Percentiles rank a stretch among this genome's conserved stretches.
Evolutionary conservation across 148 eudicot species (phyloP).

Genomic region (Silene latifolia): DNA sequence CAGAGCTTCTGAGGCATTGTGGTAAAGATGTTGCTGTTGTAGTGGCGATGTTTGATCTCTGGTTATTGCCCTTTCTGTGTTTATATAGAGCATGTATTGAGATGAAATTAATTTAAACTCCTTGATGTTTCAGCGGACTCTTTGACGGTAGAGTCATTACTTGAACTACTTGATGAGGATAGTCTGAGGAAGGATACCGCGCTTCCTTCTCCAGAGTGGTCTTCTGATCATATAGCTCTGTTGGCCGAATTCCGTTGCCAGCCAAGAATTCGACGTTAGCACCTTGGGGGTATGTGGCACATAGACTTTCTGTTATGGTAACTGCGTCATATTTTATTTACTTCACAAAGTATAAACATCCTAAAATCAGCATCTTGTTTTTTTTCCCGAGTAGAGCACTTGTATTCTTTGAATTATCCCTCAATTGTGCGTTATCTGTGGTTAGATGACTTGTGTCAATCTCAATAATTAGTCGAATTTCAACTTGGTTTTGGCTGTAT

Average conservation of each 20-base stretch:
- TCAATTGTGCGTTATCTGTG: too few relatives aligned
- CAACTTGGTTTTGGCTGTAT: too few relatives aligned
- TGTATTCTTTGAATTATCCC: too few relatives aligned
- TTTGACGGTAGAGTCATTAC: constrained; percentile 85
- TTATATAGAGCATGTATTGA: not conserved
- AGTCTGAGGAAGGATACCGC: constrained; percentile 94
- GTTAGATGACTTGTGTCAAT: too few relatives aligned
- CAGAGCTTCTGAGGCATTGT: too few relatives aligned
- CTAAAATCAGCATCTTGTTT: too few relatives aligned
- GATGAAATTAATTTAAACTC: not conserved
- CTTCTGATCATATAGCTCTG: constrained; percentile 97
- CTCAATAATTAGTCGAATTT: too few relatives aligned
- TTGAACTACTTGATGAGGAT: constrained; percentile 96
- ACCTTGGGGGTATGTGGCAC: constrained; percentile 18
- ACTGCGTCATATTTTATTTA: not conserved
- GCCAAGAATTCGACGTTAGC: constrained; percentile 75
- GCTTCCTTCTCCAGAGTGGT: constrained; percentile 99
- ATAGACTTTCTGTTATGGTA: not conserved
- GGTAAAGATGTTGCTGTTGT: too few relatives aligned
- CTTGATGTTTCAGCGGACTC: constrained; percentile 78
- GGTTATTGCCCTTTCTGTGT: not conserved
- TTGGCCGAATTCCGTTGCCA: constrained; percentile 96
- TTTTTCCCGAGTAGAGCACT: too few relatives aligned
- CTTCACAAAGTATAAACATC: too few relatives aligned
- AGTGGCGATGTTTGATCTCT: not conserved